phyloP scores from a whole-genome alignment of 805 yeast species.

The Kodamaea kaohsiungensis region DNA sequence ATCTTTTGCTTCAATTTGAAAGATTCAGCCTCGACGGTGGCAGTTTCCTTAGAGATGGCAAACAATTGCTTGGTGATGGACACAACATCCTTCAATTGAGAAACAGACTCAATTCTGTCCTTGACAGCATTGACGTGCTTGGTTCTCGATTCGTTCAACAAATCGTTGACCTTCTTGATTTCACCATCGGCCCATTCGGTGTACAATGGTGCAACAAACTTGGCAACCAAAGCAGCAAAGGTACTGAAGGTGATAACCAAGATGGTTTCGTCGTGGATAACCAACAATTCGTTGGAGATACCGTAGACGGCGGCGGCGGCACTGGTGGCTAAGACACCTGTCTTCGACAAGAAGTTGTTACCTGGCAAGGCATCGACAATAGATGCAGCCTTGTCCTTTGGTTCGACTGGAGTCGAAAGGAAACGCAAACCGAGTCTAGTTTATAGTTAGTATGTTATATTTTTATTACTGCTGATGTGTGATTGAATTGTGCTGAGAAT shows the following conservation, averaged over 20 bases:
- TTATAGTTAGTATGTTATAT: conserved; percentile 2
- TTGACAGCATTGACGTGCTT: conserved; percentile 92
- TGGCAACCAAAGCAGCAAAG: conserved; percentile 73
- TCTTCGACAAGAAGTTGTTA: conserved; percentile 80
- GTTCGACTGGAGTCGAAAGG: conserved; percentile 70
- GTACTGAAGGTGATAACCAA: conserved; percentile 78
- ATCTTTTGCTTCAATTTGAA: conserved; percentile 92
- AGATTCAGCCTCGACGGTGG: conserved; percentile 89
- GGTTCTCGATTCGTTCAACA: conserved; percentile 84
- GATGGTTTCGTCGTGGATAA: conserved; percentile 91
- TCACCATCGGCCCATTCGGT: conserved; percentile 91
- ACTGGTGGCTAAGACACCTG: conserved; percentile 92
- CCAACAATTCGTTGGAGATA: conserved; percentile 88
- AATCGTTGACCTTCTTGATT: conserved; percentile 74
- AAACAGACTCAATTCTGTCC: conserved; percentile 84
- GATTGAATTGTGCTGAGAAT: neutral
- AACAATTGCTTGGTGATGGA: conserved; percentile 88
- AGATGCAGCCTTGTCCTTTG: conserved; percentile 87
- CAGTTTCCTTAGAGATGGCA: conserved; percentile 95
- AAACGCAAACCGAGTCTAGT: conserved; percentile 61
- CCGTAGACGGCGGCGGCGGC: conserved; percentile 95
- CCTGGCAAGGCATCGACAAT: conserved; percentile 94
- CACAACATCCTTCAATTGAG: conserved; percentile 89
- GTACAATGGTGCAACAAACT: conserved; percentile 91
- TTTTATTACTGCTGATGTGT: conserved; percentile 29